These are phyloP conservation scores for Solanum chacoense DNA, from an alignment of 305 asterid species.

Conservation along the genomic window DNA sequence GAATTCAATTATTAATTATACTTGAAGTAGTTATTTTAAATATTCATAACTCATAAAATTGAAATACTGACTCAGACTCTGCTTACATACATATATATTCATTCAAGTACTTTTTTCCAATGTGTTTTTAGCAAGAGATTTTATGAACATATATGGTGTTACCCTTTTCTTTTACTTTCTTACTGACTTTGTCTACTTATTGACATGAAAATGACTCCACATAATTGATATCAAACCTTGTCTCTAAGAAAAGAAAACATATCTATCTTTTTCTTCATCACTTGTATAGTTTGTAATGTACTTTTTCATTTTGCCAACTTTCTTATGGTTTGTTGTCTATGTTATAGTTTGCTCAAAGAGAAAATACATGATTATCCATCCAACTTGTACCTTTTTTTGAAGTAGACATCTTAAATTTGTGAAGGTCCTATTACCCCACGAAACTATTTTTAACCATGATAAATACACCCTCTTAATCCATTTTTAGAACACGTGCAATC, in stretches of 20 bases:
- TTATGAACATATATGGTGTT: neutral
- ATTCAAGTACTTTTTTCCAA: neutral
- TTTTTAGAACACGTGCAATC: no score
- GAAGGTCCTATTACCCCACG: no score
- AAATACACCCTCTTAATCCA: no score
- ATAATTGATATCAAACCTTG: neutral
- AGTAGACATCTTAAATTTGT: no score
- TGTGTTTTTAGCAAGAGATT: neutral
- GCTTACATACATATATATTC: no score
- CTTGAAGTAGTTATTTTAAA: neutral
- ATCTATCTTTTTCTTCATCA: neutral
- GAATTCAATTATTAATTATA: neutral
- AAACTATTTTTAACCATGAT: no score
- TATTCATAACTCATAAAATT: no score
- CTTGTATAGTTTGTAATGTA: neutral
- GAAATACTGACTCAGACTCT: fast-evolving
- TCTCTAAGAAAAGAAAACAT: neutral
- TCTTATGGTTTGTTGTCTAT: neutral
- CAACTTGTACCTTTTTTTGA: no score
- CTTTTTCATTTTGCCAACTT: neutral
- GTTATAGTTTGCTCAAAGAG: neutral
- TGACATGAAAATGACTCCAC: neutral
- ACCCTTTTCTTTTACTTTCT: neutral
- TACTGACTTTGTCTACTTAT: neutral
- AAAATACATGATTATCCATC: no score